phyloP scores from a whole-genome alignment of 2,329 filamentous ascomycete genomes.

The Epichloe hybrida region DNA sequence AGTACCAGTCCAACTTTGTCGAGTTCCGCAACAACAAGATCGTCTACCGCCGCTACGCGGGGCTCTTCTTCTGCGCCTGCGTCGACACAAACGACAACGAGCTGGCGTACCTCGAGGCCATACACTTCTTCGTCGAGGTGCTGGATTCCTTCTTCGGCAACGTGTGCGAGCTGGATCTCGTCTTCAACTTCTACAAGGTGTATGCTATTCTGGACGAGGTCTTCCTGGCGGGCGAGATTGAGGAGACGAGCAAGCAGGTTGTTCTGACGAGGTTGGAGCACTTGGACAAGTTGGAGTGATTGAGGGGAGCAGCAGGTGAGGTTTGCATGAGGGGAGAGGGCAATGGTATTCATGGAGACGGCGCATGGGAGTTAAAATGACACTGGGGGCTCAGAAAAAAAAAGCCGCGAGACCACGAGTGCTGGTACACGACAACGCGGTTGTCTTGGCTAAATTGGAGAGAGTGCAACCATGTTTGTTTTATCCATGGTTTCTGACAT shows the following conservation, averaged over 20 bases:
- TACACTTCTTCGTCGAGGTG: slow-evolving; percentile 99
- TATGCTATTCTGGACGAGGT: slow-evolving; percentile 98
- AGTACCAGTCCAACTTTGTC: slow-evolving; percentile 99
- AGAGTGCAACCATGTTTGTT: not conserved
- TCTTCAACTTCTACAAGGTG: slow-evolving; percentile 74
- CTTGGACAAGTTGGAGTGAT: slow-evolving; percentile 82
- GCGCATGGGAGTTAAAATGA: not conserved
- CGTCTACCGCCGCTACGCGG: slow-evolving; percentile 93
- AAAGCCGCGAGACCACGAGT: not conserved
- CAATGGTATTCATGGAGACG: not conserved
- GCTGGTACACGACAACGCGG: not conserved
- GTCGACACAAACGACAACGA: slow-evolving; percentile 99
- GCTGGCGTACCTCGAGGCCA: slow-evolving; percentile 88
- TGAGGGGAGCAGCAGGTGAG: not conserved
- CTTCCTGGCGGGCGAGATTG: slow-evolving; percentile 92
- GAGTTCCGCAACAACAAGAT: slow-evolving; percentile 92
- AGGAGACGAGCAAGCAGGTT: slow-evolving; percentile 97
- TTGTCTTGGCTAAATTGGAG: not conserved
- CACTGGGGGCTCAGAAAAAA: not conserved
- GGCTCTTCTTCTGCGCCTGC: slow-evolving; percentile 97
- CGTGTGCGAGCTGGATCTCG: slow-evolving; percentile 91
- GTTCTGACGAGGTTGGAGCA: slow-evolving; percentile 89
- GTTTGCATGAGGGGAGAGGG: not conserved
- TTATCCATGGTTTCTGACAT: not conserved
- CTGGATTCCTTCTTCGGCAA: slow-evolving; percentile 98